Conservation (phyloP, 768 basidiomycete species). For the Suillus subluteus region DNA sequence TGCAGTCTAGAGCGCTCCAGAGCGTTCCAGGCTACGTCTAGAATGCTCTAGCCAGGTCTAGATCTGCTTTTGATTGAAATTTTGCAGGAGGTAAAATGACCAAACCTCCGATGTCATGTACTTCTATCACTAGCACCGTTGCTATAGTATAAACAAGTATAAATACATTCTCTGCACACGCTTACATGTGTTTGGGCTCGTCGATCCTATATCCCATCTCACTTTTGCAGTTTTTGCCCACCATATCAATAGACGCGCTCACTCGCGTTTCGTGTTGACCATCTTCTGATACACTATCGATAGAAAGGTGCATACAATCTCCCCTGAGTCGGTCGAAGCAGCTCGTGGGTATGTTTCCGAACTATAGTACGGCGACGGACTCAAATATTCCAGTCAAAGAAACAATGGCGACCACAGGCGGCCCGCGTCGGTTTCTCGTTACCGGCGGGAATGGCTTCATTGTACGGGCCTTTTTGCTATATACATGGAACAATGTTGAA, state of each 20-base stretch:
- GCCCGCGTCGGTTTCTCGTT: slow-evolving; percentile 37
- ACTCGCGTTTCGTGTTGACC: background rate
- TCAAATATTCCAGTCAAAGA: background rate
- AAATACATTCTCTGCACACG: background rate
- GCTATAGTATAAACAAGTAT: background rate
- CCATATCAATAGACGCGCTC: background rate
- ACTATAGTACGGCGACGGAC: background rate
- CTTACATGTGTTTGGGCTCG: too few relatives aligned
- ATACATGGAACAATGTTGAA: slow-evolving; percentile 6
- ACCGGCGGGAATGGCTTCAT: slow-evolving; percentile 60
- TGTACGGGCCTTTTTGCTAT: slow-evolving; percentile 33
- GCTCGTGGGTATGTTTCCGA: background rate
- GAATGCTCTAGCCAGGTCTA: too few relatives aligned
- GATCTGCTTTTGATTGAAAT: too few relatives aligned
- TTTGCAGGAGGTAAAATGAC: too few relatives aligned
- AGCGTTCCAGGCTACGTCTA: too few relatives aligned
- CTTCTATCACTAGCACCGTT: too few relatives aligned
- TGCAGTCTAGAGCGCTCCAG: too few relatives aligned
- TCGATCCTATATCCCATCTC: background rate
- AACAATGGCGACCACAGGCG: slow-evolving; percentile 4
- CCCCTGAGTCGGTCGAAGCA: background rate
- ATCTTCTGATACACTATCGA: background rate
- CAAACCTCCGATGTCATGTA: too few relatives aligned
- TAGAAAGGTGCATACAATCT: background rate
- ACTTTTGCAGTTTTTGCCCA: background rate